A percentile compares a stretch with the other conserved stretches of the same genome.
Conservation (phyloP, 1,139 yeast species). For the Yamadazyma epiphylla region DNA sequence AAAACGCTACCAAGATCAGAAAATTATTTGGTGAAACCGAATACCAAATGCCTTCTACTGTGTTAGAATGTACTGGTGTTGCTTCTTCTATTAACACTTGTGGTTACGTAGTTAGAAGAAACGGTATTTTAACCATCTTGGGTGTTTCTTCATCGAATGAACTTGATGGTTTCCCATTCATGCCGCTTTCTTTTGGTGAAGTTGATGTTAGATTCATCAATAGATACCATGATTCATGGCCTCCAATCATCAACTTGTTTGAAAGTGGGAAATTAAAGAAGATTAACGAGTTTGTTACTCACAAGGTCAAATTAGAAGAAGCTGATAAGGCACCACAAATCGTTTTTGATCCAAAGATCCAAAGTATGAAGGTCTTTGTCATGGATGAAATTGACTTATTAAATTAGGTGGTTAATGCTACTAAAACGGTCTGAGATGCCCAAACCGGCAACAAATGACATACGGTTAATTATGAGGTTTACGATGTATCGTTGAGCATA, state of each 20-base stretch:
- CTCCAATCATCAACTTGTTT: constrained; percentile 41
- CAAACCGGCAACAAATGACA: too few species aligned
- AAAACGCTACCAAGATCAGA: constrained; percentile 27
- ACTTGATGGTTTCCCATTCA: constrained; percentile 62
- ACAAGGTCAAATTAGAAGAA: constrained; percentile 67
- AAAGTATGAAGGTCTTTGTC: constrained; percentile 16
- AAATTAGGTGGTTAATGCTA: too few species aligned
- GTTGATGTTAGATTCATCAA: constrained; percentile 60
- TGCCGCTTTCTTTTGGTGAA: constrained; percentile 67
- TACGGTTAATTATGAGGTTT: not conserved
- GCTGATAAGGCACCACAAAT: constrained; percentile 75
- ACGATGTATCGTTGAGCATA: constrained; percentile 10
- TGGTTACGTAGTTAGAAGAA: constrained; percentile 26
- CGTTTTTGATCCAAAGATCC: constrained; percentile 16
- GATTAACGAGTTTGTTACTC: constrained; percentile 56
- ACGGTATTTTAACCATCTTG: constrained; percentile 14
- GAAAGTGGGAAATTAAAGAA: constrained; percentile 22
- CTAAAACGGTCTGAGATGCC: too few species aligned
- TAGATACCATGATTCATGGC: constrained; percentile 59
- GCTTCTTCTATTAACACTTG: constrained; percentile 71
- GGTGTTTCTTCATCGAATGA: constrained; percentile 63
- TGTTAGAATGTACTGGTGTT: constrained; percentile 31
- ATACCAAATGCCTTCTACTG: constrained; percentile 45
- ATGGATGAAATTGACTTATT: constrained; percentile 15
- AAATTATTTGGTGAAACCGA: constrained; percentile 38